phyloP scores from a whole-genome alignment of 805 yeast species.

The Metschnikowia proteae region DNA sequence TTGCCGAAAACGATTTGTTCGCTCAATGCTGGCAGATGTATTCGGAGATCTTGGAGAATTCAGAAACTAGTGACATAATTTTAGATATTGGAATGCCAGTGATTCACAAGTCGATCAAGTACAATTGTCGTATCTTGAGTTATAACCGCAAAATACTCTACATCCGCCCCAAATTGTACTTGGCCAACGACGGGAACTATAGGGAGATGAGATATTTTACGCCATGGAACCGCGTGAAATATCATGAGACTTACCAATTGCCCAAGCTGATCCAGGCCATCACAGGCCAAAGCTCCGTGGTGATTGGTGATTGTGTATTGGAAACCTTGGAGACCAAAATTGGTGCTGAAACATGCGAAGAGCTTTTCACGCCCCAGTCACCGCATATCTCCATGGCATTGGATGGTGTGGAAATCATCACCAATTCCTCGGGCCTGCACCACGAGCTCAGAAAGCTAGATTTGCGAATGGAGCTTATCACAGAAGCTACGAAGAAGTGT shows the following conservation, averaged over 20 bases:
- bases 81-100: slow-evolving; percentile 96
- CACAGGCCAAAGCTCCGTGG: slow-evolving; percentile 63
- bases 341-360: slow-evolving; percentile 99
- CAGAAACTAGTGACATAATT: slow-evolving; percentile 70
- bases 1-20: slow-evolving; percentile 82
- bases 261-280: slow-evolving; percentile 66
- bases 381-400: slow-evolving; percentile 90
- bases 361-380: slow-evolving; percentile 90
- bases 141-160: slow-evolving; percentile 73
- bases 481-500: slow-evolving; percentile 91
- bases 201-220: slow-evolving; percentile 96
- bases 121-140: slow-evolving; percentile 86
- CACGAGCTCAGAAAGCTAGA: slow-evolving; percentile 90
- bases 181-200: slow-evolving; percentile 97
- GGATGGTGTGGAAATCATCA: slow-evolving; percentile 96
- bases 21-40: slow-evolving; percentile 95
- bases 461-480: slow-evolving; percentile 77
- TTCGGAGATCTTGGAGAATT: slow-evolving; percentile 63
- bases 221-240: slow-evolving; percentile 83
- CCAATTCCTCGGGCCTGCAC: slow-evolving; percentile 96
- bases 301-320: slow-evolving; percentile 88
- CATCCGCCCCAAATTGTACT: slow-evolving; percentile 87
- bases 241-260: slow-evolving; percentile 66
- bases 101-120: slow-evolving; percentile 79
- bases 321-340: slow-evolving; percentile 80